Evolutionary conservation across 139 green algal genomes (phyloP), one percentile per base, ranked within the genome.

Genomic region (Volvox africanus): DNA sequence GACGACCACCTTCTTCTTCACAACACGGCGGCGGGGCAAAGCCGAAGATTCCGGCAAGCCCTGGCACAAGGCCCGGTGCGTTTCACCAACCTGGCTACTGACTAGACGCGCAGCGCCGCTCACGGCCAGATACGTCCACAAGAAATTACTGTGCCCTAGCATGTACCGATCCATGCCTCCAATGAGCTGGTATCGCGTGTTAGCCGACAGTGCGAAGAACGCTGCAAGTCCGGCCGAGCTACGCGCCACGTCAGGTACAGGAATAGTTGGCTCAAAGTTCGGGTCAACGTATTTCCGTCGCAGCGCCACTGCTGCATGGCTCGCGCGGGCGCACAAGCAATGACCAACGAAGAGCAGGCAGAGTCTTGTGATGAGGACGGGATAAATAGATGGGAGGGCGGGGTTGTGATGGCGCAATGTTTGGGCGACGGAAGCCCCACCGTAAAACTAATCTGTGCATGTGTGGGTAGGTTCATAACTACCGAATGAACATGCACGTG

Each of bases 121-220:
- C 11, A 91, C 44, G 0, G 92, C 94, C 86, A 98, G 76, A 93
- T 98, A 98, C 26, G 92, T 95, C 94, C 94, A 97, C 79, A 99
- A 87, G 93, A 93, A 96, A 85, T 94, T 96, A 88, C 90, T 94
- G 91, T 97, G 96, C 55, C 96, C 95, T 87, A 98, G 98, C 87
- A 99, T 93, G 92, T 96, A 97, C 50, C 97, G 94, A 93, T 99
- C 98, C 33, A 99, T 92, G 44, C 98, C 98, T 21, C 96, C 96
- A 16, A 99, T 86, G 61, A 98, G 88, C 95, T 99, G 98, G 93
- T 99, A 99, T 17, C 98, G 92, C 61, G 95, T 78, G 93, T 99
- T 99, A 61, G 94, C 94, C 86, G 96, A 97, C 19, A 99, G 67
- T 28, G 97, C 97, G 90, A 97, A 94, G 85, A 96, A 97, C 0